A percentile compares a stretch with the other conserved stretches of the same genome.
phyloP scores from a whole-genome alignment of 805 yeast species.

The Teunomyces kruisii region DNA sequence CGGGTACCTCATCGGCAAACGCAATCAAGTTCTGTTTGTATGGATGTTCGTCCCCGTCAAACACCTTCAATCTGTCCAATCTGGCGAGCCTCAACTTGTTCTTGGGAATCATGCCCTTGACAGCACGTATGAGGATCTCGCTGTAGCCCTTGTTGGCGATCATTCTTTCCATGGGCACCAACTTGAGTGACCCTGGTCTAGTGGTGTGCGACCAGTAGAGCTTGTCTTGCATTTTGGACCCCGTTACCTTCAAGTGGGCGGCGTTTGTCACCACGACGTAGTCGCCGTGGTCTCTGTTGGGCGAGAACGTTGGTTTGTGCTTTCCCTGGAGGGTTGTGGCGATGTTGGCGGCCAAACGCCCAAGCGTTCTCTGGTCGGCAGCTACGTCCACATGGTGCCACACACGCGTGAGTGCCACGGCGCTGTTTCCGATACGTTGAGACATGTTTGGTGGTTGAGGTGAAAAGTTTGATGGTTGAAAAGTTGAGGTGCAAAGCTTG shows the following conservation, averaged over 20 bases:
- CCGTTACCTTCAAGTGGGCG: slow-evolving; percentile 75
- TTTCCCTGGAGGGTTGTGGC: slow-evolving; percentile 93
- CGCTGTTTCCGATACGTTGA: slow-evolving; percentile 53
- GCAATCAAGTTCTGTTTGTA: slow-evolving; percentile 81
- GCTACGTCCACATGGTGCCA: slow-evolving; percentile 98
- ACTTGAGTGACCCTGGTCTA: slow-evolving; percentile 85
- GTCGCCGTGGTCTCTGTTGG: slow-evolving; percentile 83
- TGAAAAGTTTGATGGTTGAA: slow-evolving; percentile 1
- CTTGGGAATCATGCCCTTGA: slow-evolving; percentile 94
- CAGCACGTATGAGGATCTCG: slow-evolving; percentile 85
- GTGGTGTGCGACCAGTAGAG: slow-evolving; percentile 87
- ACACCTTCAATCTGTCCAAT: slow-evolving; percentile 79
- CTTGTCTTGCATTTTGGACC: slow-evolving; percentile 78
- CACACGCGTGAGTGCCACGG: slow-evolving; percentile 73
- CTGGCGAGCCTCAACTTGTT: slow-evolving; percentile 78
- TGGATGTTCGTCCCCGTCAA: slow-evolving; percentile 87
- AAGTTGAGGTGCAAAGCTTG: not conserved
- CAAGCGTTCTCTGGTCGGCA: slow-evolving; percentile 79
- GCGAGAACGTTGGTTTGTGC: slow-evolving; percentile 87
- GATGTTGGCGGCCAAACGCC: slow-evolving; percentile 87
- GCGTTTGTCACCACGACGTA: slow-evolving; percentile 96
- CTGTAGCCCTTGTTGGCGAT: slow-evolving; percentile 79
- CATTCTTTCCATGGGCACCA: slow-evolving; percentile 77
- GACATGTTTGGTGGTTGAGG: slow-evolving; percentile 32
- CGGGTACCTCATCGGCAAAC: slow-evolving; percentile 72